phyloP scores from a whole-genome alignment of 768 basidiomycete species.

The Lentinula boryana region DNA sequence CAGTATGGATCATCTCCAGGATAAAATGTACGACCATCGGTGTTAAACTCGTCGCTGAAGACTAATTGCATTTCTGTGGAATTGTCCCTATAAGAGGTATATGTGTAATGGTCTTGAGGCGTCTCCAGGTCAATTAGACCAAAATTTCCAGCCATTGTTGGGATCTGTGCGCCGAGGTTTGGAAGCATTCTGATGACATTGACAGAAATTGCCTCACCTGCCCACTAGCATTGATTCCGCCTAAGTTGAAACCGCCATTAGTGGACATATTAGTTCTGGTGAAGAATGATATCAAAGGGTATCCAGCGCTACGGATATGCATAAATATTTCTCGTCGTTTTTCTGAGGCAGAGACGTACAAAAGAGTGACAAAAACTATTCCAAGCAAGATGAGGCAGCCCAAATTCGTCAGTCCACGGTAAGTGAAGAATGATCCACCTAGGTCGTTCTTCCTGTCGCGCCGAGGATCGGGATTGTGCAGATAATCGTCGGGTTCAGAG shows the following conservation, averaged over 20 bases:
- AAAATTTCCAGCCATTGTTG: slow-evolving; percentile 54
- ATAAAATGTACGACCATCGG: slow-evolving; percentile 74
- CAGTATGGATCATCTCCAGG: slow-evolving; percentile 88
- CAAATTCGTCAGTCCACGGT: slow-evolving; percentile 65
- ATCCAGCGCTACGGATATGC: slow-evolving; percentile 45
- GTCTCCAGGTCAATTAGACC: slow-evolving; percentile 77
- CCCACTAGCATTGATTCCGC: slow-evolving; percentile 72
- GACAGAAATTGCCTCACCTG: slow-evolving; percentile 36
- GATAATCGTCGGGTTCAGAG: slow-evolving; percentile 59
- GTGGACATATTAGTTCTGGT: slow-evolving; percentile 33
- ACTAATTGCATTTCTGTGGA: slow-evolving; percentile 57
- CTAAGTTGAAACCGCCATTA: slow-evolving; percentile 55
- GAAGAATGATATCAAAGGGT: slow-evolving; percentile 57
- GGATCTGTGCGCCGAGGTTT: slow-evolving; percentile 33
- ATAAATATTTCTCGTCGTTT: neutral
- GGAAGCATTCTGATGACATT: neutral
- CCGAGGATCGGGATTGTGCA: slow-evolving; percentile 70
- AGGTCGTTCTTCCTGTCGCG: slow-evolving; percentile 52
- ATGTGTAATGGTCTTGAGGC: slow-evolving; percentile 51
- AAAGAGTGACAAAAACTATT: slow-evolving; percentile 48
- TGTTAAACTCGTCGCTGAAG: slow-evolving; percentile 88
- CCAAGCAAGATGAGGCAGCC: slow-evolving; percentile 59
- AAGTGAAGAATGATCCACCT: slow-evolving; percentile 62
- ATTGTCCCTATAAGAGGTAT: slow-evolving; percentile 46
- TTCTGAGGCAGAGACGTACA: slow-evolving; percentile 32